Evolutionary conservation across 2,329 filamentous ascomycete species (phyloP), one percentile per base, ranked within the genome.

Genomic region (Aspergillus aculeatinus): DNA sequence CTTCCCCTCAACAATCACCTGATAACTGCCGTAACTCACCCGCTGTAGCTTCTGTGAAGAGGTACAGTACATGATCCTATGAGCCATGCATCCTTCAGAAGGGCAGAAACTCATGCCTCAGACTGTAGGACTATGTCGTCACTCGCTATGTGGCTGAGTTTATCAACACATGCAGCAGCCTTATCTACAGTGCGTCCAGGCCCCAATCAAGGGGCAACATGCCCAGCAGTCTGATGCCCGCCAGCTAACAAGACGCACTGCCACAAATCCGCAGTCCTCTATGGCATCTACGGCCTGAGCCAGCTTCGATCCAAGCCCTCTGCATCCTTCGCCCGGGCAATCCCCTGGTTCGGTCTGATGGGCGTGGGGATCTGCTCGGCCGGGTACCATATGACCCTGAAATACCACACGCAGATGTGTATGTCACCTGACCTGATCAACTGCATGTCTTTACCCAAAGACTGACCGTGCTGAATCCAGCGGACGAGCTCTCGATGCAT

Each of bases 131-230:
- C 59, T 81, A 81, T 68, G 70, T 76, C 9, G 65, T 81, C 12
- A 80, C 78, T 9, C 68, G 75, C 21, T 80, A 77, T 33, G 68
- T 80, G 21, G 79, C 77, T 5, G 79, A 81, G 52, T 80, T 81
- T 42, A 74, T 80, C 63, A 81, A 81, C 60, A 80, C 77, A 0
- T 61, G 80, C 2, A 80, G 77, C 58, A 81, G 77, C 56, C 61
- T 77, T 0, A 64, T 73, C 4, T 80, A 74, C 48, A 64, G 71
- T 72, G 55, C n/a, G 67, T 63, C 35, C 21, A 14, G 1, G 33
- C 35, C 19, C 11, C 16, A 23, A 5, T n/a, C 35, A 16, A 44
- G 39, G 39, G 39, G 39, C 39, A 16, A 7, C 16, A 29, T 16
- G 33, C 39, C 16, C 14, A 6, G 14, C 19, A 7, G 16, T 16